Conservation (phyloP, 1,284 basidiomycete species). For the Ustilago vetiveriae region DNA sequence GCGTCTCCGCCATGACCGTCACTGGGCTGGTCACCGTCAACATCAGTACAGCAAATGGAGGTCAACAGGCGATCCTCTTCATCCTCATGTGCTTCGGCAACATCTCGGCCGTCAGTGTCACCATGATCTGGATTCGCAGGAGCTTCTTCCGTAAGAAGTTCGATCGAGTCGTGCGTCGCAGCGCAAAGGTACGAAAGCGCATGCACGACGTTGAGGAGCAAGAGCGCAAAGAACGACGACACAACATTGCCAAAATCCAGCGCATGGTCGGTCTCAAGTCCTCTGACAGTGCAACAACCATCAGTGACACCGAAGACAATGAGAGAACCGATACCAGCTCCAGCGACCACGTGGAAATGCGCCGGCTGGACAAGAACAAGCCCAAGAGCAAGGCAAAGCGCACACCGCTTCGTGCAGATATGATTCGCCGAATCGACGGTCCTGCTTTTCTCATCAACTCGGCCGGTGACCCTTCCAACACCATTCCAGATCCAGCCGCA, state of each 20-base stretch:
- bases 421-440: conserved; percentile 63
- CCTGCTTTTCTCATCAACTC: conserved; percentile 66
- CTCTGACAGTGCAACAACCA: conserved; percentile 36
- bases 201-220: conserved; percentile 65
- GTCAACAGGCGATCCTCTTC: conserved; percentile 78
- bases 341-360: conserved; percentile 38
- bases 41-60: conserved; percentile 76
- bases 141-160: conserved; percentile 62
- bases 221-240: conserved; percentile 46
- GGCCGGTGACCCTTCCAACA: conserved; percentile 46
- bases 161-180: conserved; percentile 48
- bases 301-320: conserved; percentile 34
- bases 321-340: conserved; percentile 44
- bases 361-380: conserved; percentile 38
- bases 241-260: conserved; percentile 51
- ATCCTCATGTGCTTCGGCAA: conserved; percentile 66
- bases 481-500: conserved; percentile 23
- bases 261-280: conserved; percentile 54
- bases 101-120: conserved; percentile 62
- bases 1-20: conserved; percentile 80
- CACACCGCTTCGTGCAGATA: conserved; percentile 59
- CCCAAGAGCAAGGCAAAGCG: conserved; percentile 42
- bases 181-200: conserved; percentile 51
- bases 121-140: conserved; percentile 65
- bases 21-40: conserved; percentile 80